A percentile compares a stretch with the other conserved stretches of the same genome.
These are phyloP conservation scores for Schizonepeta tenuifolia DNA, from an alignment of 257 asterid genomes.

Conservation along the genomic window DNA sequence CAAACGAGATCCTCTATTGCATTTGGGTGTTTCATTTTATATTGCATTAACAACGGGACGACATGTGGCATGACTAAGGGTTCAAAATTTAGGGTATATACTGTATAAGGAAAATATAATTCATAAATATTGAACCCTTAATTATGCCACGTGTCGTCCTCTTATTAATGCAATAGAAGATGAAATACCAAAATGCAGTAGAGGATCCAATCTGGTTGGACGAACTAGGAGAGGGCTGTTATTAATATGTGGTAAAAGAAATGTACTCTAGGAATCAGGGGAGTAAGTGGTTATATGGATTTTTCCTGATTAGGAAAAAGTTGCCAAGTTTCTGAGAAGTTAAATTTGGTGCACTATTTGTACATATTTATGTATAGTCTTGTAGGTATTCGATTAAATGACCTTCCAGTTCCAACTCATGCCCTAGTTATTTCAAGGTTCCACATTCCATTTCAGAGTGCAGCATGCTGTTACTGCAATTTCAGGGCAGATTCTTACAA, in stretches of 20 bases:
- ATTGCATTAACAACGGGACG: too few species aligned
- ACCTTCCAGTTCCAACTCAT: neutral
- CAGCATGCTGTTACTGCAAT: neutral
- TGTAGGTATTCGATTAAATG: neutral
- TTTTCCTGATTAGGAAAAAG: neutral
- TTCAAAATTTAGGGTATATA: too few species aligned
- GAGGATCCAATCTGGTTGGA: too few species aligned
- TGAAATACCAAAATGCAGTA: too few species aligned
- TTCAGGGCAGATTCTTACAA: slow-evolving; percentile 1
- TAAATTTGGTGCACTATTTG: neutral
- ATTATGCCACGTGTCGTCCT: too few species aligned
- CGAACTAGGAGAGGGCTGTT: neutral
- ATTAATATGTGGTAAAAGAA: neutral
- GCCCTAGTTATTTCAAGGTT: neutral
- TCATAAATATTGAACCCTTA: too few species aligned
- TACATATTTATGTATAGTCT: neutral
- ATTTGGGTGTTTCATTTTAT: too few species aligned
- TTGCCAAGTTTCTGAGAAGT: neutral
- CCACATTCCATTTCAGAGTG: neutral
- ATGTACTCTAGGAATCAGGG: neutral
- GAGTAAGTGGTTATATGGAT: neutral
- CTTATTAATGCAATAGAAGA: too few species aligned
- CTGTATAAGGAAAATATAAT: too few species aligned
- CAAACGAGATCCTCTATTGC: too few species aligned
- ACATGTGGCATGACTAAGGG: too few species aligned